Evolutionary conservation across 495 filamentous ascomycete genomes (phyloP).

Genomic region (Penicillium alfredii): DNA sequence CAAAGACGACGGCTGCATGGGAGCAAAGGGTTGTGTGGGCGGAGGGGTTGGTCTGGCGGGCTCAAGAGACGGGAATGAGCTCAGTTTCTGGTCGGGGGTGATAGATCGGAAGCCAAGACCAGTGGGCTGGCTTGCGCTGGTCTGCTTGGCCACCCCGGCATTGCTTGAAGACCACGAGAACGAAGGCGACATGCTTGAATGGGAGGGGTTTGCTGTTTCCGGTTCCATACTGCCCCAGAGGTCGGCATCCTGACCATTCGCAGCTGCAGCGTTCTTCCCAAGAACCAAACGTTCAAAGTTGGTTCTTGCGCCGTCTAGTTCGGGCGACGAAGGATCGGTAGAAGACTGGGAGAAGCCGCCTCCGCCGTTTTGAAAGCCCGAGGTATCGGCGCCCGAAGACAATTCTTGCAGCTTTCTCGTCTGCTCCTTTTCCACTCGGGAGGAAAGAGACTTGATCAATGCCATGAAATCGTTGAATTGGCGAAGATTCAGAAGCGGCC

Average conservation of each 20-base stretch:
- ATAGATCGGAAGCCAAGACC: conserved; percentile 40
- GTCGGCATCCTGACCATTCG: conserved; percentile 30
- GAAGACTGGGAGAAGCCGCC: conserved; percentile 22
- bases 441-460: conserved; percentile 73
- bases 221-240: conserved; percentile 32
- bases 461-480: conserved; percentile 88
- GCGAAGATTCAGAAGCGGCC: conserved; percentile 75
- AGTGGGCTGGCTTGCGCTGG: conserved; percentile 16
- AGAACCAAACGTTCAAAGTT: conserved; percentile 87
- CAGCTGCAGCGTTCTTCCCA: conserved; percentile 41
- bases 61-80: conserved; percentile 44
- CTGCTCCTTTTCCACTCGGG: conserved; percentile 80
- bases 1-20: conserved; percentile 17
- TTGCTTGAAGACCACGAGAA: conserved; percentile 45
- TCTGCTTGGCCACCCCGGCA: conserved; percentile 15
- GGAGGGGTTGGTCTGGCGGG: conserved; percentile 34
- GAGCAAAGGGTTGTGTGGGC: conserved; percentile 21
- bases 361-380: conserved; percentile 32
- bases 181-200: conserved; percentile 29
- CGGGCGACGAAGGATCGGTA: conserved; percentile 18
- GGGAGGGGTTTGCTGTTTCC: conserved; percentile 22
- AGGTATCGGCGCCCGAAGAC: conserved; percentile 43
- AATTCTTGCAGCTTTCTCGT: conserved; percentile 81
- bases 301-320: conserved; percentile 45
- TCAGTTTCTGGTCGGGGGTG: conserved; percentile 48